A percentile compares a stretch with the other conserved stretches of the same genome.
Conservation (phyloP, 106 monocot genomes). For the Xerophyta viscosa region DNA sequence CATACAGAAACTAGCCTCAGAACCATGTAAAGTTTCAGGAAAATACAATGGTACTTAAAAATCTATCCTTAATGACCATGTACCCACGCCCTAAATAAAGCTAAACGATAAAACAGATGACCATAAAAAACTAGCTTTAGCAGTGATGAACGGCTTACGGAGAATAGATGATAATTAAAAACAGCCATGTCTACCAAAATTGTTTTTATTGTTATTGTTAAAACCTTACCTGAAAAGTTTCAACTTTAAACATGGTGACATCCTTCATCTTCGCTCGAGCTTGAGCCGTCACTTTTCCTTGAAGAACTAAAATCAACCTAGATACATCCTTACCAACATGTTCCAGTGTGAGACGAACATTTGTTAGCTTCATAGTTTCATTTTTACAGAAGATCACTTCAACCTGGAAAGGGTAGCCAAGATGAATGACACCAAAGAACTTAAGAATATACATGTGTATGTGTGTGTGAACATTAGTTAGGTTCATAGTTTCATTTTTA, state of each 20-base stretch:
- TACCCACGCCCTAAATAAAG: no score
- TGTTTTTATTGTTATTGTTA: neutral
- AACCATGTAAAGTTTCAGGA: no score
- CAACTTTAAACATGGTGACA: constrained; percentile 39
- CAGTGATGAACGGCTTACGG: no score
- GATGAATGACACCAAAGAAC: no score
- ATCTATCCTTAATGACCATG: no score
- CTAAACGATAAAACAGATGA: no score
- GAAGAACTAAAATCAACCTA: constrained; percentile 47
- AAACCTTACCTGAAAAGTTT: constrained; percentile 52
- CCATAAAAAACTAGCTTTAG: no score
- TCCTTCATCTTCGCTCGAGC: constrained; percentile 38
- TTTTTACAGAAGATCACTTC: constrained; percentile 41
- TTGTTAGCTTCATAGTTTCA: constrained; percentile 30
- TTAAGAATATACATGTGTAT: no score
- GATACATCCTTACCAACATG: constrained; percentile 26
- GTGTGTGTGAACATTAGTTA: constrained; percentile 14
- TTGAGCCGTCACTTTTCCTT: constrained; percentile 38
- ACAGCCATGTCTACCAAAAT: neutral
- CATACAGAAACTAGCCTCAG: no score
- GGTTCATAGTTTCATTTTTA: constrained; percentile 29
- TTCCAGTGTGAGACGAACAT: constrained; percentile 14
- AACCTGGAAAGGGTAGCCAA: constrained; percentile 26
- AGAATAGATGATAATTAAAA: no score
- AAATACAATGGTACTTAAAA: no score